phyloP scores from a whole-genome alignment of 2,329 filamentous ascomycete species.

The Talaromyces sp. region DNA sequence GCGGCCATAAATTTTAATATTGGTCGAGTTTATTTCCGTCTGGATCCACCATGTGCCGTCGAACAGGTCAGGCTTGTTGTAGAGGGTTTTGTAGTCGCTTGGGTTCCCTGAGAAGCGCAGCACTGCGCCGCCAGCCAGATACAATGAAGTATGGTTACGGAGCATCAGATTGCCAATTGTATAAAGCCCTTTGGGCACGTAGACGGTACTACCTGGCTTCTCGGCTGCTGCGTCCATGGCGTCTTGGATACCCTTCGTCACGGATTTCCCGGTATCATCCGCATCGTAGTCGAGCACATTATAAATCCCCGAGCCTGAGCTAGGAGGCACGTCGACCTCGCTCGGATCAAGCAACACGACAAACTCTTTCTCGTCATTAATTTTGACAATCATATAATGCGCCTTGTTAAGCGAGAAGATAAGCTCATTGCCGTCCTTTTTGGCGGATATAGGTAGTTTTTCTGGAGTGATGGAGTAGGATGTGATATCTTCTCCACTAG shows the following conservation, averaged over 20 bases:
- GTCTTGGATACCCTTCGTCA: not conserved
- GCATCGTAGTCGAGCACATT: not conserved
- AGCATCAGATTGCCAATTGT: not conserved
- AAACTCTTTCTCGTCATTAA: not conserved
- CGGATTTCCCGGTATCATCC: not conserved
- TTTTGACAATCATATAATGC: not conserved
- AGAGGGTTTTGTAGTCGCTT: not conserved
- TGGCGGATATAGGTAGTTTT: not conserved
- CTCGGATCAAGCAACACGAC: not conserved
- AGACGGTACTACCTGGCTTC: not conserved
- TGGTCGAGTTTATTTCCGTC: not conserved
- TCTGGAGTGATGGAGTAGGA: not conserved
- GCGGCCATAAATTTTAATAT: not conserved
- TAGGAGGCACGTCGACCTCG: not conserved
- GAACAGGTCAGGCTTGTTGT: not conserved
- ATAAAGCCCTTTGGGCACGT: not conserved
- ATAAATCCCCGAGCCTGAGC: not conserved
- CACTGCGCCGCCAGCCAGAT: not conserved
- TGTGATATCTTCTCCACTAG: not conserved
- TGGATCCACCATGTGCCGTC: not conserved
- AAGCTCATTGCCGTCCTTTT: not conserved
- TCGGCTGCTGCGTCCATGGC: not conserved
- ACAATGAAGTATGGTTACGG: not conserved
- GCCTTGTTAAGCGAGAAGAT: not conserved
- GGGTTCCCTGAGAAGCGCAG: not conserved